These are phyloP conservation scores for Myrmaecium sp. DNA, from an alignment of 2,329 filamentous ascomycete species.

Conservation along the genomic window DNA sequence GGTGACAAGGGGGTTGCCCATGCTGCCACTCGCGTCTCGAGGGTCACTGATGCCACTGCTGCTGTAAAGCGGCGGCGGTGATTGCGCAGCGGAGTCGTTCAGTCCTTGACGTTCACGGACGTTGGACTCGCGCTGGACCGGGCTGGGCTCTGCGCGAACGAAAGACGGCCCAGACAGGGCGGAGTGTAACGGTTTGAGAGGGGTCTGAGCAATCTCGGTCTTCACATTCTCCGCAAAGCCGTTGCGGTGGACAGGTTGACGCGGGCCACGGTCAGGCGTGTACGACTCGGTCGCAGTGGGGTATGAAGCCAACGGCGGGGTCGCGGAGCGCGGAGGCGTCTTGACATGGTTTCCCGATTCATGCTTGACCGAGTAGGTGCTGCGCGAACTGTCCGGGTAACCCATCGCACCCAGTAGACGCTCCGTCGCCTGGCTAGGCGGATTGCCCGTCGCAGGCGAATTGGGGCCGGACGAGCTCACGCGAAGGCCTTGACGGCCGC, in stretches of 20 bases:
- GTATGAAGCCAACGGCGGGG: slow-evolving; percentile 30
- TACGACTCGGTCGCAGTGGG: slow-evolving; percentile 34
- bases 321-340: slow-evolving; percentile 26
- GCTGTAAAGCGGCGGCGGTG: slow-evolving; percentile 19
- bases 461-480: slow-evolving; percentile 51
- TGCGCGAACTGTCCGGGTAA: no score
- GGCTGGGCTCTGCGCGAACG: no score
- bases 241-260: no score
- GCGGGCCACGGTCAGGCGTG: slow-evolving; percentile 36
- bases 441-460: slow-evolving; percentile 39
- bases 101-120: no score
- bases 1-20: slow-evolving; percentile 32
- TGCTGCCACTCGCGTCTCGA: slow-evolving; percentile 6
- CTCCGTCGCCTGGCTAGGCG: slow-evolving; percentile 37
- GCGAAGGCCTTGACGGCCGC: slow-evolving; percentile 23
- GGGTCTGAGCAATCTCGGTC: no score
- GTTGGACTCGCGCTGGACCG: no score
- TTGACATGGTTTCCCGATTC: slow-evolving; percentile 15
- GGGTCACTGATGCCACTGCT: no score
- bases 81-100: slow-evolving; percentile 17
- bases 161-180: no score
- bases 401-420: slow-evolving; percentile 27
- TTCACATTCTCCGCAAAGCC: no score
- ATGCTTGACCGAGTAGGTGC: slow-evolving; percentile 10
- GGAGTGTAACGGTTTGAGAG: no score